Base-by-base conservation (phyloP, 2,329 filamentous ascomycete species). In the Penicillium italicum region DNA sequence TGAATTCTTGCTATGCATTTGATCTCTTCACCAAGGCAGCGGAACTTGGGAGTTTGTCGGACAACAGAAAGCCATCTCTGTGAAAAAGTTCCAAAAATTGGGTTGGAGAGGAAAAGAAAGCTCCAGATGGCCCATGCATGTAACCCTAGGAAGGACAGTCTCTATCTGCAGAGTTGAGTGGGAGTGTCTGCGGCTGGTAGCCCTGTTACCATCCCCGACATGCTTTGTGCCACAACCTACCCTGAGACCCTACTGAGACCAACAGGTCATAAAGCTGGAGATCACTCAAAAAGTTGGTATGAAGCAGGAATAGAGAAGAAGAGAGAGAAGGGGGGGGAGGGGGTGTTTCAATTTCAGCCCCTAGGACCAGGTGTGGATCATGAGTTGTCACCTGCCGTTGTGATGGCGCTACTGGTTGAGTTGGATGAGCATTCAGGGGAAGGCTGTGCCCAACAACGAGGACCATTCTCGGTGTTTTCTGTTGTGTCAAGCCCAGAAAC, bases 401-500 rank as follows among this genome's bases (percentile, higher is more conserved):
- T 64, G 20, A 63, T 56, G 7, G 57, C 53, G 10, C 48, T 63
- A 8, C 45, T 64, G 47, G 52, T 55, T 18, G 61, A 64, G 16
- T 36, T 63, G 18, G 62, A 64, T 43, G 57, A 41, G 5, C 62
- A 53, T 53, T 60, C 57, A 14, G 56, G 50, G 20, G 52, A 61
- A 26, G 51, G 56, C 20, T 45, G 37, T 36, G 51, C 55, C 26
- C 56, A 61, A 40, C 54, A 61, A 52, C 53, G 62, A 51, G 63
- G 64, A 9, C 64, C 64, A 20, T 65, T 66, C 28, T 64, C 64
- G 18, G 64, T 66, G 11, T 66, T 66, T 36, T 59, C 63, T 38
- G 50, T 54, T 30, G 47, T 24, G 2, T 53, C 56, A 2, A 54
- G 44, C 3, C 26, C 49, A 8, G 40, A 30, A 1, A 33, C 40